Evolutionary conservation across 164 flowering plant species (phyloP), one percentile per base, ranked within the genome.

Genomic region (Kingdonia uniflora): DNA sequence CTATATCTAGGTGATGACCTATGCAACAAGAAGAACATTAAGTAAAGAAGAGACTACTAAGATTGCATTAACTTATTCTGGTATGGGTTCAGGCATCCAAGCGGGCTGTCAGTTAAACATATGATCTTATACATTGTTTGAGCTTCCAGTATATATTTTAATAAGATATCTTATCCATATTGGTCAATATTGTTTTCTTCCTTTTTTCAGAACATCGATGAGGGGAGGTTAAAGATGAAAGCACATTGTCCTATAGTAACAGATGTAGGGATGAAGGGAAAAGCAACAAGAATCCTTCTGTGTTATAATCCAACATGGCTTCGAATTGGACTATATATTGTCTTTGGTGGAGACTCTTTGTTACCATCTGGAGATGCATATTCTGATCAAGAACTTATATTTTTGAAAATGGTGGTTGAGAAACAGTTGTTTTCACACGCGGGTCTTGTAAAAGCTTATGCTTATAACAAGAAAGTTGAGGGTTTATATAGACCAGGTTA

Each of bases 401-500:
- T 88, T 59, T 51, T 89, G 63, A 94, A 80, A 65, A 79, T 83
- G 90, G 68, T 94, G 13, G 59, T 87, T 35, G 90, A 81, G 62
- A 89, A 76, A 65, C 92, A 80, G 58, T 74, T 89, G 50, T 78
- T 88, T 58, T 74, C 84, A 1, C 94, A 94, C 63, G 58, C 70
- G 16, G 88, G 75, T 42, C 77, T 94, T 19, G 95, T 96, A 22
- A 88, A 79, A 65, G 54, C 71, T 23, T 83, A 77, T 76, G 81
- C 91, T 46, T 89, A 86, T 66, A 94, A 94, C 73, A 86, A 79
- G 75, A 64, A 51, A 72, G 97, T 89, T 63, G 99, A 84, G 51
- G 99, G 99, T 25, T 57, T 85, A 23, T 86, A 86, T 59, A 76
- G 88, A 62, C 94, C 97, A 14, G 99, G 97, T 51, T 89, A 94